Percentiles rank a stretch among this genome's conserved stretches.
These are phyloP conservation scores for Phytophthora hibernalis DNA, from an alignment of 352 stramenopile genomes.

Conservation along the genomic window DNA sequence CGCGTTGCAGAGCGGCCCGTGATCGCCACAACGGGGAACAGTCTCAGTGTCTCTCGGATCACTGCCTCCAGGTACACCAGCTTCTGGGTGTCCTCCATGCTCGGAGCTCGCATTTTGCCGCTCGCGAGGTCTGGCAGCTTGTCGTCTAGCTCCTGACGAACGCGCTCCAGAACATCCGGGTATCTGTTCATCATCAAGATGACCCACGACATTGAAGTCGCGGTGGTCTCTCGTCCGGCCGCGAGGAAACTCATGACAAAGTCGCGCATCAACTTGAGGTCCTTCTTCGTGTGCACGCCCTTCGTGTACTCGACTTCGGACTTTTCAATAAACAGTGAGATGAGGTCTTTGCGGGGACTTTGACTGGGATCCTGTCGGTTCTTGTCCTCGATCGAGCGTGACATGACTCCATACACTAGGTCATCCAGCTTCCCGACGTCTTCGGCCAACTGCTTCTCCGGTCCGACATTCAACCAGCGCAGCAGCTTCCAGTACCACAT, in stretches of 20 bases:
- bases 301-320: slow-evolving; percentile 38
- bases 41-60: slow-evolving; percentile 59
- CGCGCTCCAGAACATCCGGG: slow-evolving; percentile 47
- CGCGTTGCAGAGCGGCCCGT: slow-evolving; percentile 54
- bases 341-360: slow-evolving; percentile 40
- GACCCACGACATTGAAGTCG: slow-evolving; percentile 72
- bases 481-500: slow-evolving; percentile 50
- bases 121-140: slow-evolving; percentile 53
- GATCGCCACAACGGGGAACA: slow-evolving; percentile 70
- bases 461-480: slow-evolving; percentile 47
- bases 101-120: slow-evolving; percentile 25
- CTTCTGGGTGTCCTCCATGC: slow-evolving; percentile 44
- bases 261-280: slow-evolving; percentile 73
- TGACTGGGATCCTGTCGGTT: slow-evolving; percentile 11
- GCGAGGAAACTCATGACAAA: slow-evolving; percentile 82
- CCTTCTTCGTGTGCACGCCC: slow-evolving; percentile 32
- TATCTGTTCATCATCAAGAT: slow-evolving; percentile 75
- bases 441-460: slow-evolving; percentile 44
- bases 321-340: slow-evolving; percentile 63
- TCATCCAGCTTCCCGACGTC: slow-evolving; percentile 41
- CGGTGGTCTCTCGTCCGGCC: slow-evolving; percentile 79
- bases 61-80: slow-evolving; percentile 62
- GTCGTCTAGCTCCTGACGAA: slow-evolving; percentile 49
- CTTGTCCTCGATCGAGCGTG: slow-evolving; percentile 41
- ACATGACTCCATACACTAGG: slow-evolving; percentile 46